Evolutionary conservation across 164 flowering plant genomes (phyloP).

Genomic region (Macadamia integrifolia): DNA sequence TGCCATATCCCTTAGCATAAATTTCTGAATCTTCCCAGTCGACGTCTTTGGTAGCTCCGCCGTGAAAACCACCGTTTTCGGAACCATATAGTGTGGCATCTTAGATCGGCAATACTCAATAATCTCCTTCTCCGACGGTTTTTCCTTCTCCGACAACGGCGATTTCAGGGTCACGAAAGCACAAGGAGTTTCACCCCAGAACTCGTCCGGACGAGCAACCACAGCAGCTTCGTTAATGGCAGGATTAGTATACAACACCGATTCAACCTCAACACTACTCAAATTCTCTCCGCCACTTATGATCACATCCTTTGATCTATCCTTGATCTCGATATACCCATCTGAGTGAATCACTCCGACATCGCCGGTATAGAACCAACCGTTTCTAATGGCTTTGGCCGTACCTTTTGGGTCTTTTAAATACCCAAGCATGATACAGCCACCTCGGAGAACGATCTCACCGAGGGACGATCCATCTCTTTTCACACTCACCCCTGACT

Average conservation of each 20-base stretch:
- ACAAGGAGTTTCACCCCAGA: too few relatives aligned
- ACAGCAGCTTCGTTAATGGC: constrained; percentile 46
- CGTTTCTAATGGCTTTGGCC: constrained; percentile 16
- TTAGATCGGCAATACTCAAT: constrained; percentile 30
- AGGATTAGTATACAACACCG: constrained; percentile 37
- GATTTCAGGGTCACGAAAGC: constrained; percentile 42
- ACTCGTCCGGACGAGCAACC: constrained; percentile 24
- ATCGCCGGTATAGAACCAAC: constrained; percentile 40
- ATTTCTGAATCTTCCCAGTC: constrained; percentile 54
- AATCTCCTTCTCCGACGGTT: constrained; percentile 34
- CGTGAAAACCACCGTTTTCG: constrained; percentile 29
- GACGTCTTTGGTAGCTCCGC: constrained; percentile 50
- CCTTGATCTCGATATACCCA: constrained; percentile 39
- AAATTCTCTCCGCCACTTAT: constrained; percentile 54
- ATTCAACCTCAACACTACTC: constrained; percentile 54
- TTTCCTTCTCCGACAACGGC: background rate
- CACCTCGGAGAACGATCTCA: constrained; percentile 41
- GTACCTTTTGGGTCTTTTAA: constrained; percentile 32
- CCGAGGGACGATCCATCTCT: constrained; percentile 38
- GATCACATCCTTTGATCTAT: constrained; percentile 41
- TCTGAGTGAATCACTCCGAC: constrained; percentile 40
- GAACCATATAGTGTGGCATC: constrained; percentile 26
- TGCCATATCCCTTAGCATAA: constrained; percentile 41
- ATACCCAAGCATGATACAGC: constrained; percentile 34
- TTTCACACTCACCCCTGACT: constrained; percentile 23